These are phyloP conservation scores for Rhodotorula sp. DNA, from an alignment of 1,284 basidiomycete genomes.

Conservation along the genomic window DNA sequence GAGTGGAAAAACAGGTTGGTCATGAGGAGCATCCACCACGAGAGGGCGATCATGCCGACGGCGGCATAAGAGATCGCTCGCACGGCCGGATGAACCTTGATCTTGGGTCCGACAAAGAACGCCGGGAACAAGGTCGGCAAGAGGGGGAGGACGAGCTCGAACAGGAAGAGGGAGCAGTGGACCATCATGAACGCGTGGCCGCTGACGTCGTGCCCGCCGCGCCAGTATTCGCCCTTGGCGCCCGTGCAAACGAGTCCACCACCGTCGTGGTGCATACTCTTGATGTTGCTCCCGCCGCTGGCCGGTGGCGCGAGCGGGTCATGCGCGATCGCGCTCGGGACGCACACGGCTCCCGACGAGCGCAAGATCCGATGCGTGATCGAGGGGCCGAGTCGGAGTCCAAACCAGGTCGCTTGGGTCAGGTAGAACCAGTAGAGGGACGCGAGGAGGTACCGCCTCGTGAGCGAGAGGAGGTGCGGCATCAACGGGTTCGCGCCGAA, in stretches of 20 bases:
- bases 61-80: conserved; percentile 55
- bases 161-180: conserved; percentile 67
- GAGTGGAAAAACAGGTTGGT: conserved; percentile 90
- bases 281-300: not conserved
- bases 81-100: conserved; percentile 47
- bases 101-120: conserved; percentile 11
- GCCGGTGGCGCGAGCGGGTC: conserved; percentile 6
- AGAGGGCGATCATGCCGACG: conserved; percentile 61
- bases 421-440: conserved; percentile 65
- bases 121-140: conserved; percentile 44
- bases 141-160: conserved; percentile 32
- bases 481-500: conserved; percentile 7
- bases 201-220: conserved; percentile 86
- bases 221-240: conserved; percentile 45
- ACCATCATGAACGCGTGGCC: conserved; percentile 92
- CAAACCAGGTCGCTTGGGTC: conserved; percentile 65
- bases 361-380: conserved; percentile 71
- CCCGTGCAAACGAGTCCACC: conserved; percentile 21
- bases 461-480: conserved; percentile 23
- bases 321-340: conserved; percentile 47
- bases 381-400: conserved; percentile 62
- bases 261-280: not conserved
- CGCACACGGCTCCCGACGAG: conserved; percentile 78
- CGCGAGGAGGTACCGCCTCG: conserved; percentile 63
- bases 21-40: conserved; percentile 71